Evolutionary conservation across 225 moss, liverwort and hornwort species (phyloP).

Genomic region (Asterella californica): DNA sequence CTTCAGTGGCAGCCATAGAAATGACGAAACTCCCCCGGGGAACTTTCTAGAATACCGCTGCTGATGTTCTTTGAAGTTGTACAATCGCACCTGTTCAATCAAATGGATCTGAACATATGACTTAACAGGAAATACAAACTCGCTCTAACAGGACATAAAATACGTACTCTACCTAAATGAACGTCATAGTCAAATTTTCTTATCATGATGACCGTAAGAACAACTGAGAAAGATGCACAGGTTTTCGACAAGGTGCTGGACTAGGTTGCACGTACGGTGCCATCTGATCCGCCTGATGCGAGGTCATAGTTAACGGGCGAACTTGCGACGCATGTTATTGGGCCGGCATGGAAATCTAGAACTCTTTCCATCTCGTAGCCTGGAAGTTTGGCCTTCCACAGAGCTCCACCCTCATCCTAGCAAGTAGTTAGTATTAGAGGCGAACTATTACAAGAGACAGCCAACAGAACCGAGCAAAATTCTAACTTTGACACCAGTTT

Average conservation of each 20-base stretch:
- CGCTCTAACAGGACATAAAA: neutral
- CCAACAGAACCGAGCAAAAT: neutral
- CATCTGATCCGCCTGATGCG: constrained; percentile 84
- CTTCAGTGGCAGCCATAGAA: constrained; percentile 75
- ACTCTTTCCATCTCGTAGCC: constrained; percentile 68
- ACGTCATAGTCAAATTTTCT: neutral
- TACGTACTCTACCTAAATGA: neutral
- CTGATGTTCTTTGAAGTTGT: constrained; percentile 58
- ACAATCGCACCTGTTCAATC: constrained; percentile 66
- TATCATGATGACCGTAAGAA: neutral
- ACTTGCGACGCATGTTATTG: constrained; percentile 75
- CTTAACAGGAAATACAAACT: neutral
- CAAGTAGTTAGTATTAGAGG: neutral
- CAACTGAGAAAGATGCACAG: neutral
- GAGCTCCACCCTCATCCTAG: constrained; percentile 92
- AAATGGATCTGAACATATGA: neutral
- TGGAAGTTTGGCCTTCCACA: constrained; percentile 83
- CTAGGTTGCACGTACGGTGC: constrained; percentile 55
- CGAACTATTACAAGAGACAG: neutral
- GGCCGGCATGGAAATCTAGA: constrained; percentile 85
- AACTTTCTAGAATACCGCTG: constrained; percentile 67
- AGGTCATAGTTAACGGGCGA: constrained; percentile 72
- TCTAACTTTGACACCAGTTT: neutral
- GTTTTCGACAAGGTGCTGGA: neutral
- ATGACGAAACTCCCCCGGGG: constrained; percentile 55